These are phyloP conservation scores for Lactarius sp. DNA, from an alignment of 768 basidiomycete genomes.

Conservation along the genomic window DNA sequence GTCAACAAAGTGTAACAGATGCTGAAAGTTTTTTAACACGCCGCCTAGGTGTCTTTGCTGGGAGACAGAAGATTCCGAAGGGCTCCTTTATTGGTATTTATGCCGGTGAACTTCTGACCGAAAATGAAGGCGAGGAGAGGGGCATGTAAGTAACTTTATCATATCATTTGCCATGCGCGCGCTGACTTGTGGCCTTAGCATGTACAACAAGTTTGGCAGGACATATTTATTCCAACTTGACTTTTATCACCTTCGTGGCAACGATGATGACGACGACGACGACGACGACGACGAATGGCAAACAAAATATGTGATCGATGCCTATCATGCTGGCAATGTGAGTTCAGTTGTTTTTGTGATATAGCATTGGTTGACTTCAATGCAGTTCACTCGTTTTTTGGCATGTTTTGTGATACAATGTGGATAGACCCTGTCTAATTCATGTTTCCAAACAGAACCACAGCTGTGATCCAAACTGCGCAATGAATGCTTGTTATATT, in stretches of 20 bases:
- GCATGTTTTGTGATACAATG: constrained; percentile 40
- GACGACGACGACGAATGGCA: constrained; percentile 32
- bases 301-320: constrained; percentile 64
- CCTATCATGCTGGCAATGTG: constrained; percentile 84
- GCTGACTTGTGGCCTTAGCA: constrained; percentile 36
- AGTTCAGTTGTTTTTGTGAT: constrained; percentile 30
- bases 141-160: constrained; percentile 48
- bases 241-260: constrained; percentile 54
- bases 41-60: constrained; percentile 63
- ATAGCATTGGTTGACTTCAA: constrained; percentile 11
- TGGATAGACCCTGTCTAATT: neutral
- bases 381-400: constrained; percentile 85
- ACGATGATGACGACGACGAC: constrained; percentile 24
- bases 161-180: neutral
- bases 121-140: constrained; percentile 59
- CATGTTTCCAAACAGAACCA: constrained; percentile 58
- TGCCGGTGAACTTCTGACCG: constrained; percentile 74
- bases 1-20: constrained; percentile 22
- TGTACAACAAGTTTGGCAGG: constrained; percentile 67
- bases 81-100: constrained; percentile 82
- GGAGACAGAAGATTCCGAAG: constrained; percentile 53
- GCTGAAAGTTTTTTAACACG: constrained; percentile 7
- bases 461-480: constrained; percentile 84
- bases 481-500: constrained; percentile 67
- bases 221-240: constrained; percentile 85